phyloP scores from a whole-genome alignment of 345 rosid genomes.

The Brassica carinata region DNA sequence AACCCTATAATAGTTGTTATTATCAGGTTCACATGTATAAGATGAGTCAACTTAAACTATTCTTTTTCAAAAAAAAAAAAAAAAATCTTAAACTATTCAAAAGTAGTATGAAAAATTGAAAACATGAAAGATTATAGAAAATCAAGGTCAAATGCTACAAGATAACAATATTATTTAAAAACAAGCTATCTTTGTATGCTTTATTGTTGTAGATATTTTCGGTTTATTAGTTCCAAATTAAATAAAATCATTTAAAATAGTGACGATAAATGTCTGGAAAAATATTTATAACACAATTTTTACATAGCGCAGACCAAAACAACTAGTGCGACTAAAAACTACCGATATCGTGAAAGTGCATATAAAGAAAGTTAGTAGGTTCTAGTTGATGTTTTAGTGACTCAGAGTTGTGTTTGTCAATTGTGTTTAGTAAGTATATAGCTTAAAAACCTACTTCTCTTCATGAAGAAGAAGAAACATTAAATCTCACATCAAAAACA shows the following conservation, averaged over 20 bases:
- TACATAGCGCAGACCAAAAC: too few relatives aligned
- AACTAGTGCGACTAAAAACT: not conserved
- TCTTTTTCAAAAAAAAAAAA: too few relatives aligned
- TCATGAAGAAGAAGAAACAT: not conserved
- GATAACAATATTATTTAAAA: too few relatives aligned
- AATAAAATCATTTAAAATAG: too few relatives aligned
- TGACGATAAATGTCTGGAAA: too few relatives aligned
- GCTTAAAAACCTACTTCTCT: not conserved
- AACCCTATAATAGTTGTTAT: not conserved
- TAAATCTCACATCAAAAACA: not conserved
- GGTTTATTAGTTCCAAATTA: too few relatives aligned
- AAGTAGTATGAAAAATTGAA: too few relatives aligned
- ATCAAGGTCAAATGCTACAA: too few relatives aligned
- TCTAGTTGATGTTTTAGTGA: not conserved
- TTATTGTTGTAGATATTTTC: not conserved
- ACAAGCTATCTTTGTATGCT: not conserved
- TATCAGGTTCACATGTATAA: too few relatives aligned
- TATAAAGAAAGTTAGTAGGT: not conserved
- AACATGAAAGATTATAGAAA: not conserved
- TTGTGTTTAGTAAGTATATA: not conserved
- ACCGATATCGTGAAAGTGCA: not conserved
- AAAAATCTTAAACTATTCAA: too few relatives aligned
- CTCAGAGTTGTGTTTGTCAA: not conserved
- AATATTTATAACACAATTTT: too few relatives aligned
- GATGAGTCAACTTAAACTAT: too few relatives aligned